Base-by-base conservation (phyloP, 208 protist genomes). In the Acanthamoeba polyphaga region DNA sequence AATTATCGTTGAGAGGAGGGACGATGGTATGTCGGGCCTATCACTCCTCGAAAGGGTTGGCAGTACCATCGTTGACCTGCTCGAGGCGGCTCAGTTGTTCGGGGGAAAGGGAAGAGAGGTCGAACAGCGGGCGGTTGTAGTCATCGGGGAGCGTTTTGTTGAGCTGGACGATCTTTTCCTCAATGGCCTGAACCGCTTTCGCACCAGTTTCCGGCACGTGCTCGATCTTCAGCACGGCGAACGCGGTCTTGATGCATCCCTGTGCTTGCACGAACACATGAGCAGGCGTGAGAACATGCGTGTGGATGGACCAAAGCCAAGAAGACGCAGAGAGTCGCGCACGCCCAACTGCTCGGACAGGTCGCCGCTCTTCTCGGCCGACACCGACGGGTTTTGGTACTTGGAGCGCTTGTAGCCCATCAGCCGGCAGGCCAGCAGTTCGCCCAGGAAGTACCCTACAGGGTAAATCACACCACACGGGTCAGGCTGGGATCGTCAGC, bases 61-160 rank as follows among this genome's bases (percentile, higher is more conserved):
- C 3, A 2, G 32, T n/a, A 90, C 84, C 84, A 49, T 90, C 55
- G 62, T 68, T 70, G 27, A 90, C 19, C 27, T 66, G 74, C 27
- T 90, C 84, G 15, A 90, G 32, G 22, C 38, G 38, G 27, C 27
- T 34, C 29, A 90, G 29, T 66, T 90, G 84, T 29, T 90, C 55
- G 27, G 84, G 49, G 32, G 84, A 90, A 8, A 90, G 53, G 34
- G 84, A 68, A 0, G 51, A 17, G 9, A 72, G 17, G 32, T 66
- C 34, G 34, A 92, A 46, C 19, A 92, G 58, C 5, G 85, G 85
- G 12, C 29, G 29, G 58, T 66, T 46, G 64, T 92, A 92, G 32
- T 29, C n/a, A 0, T 66, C 34, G 15, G 85, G 58, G 2, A 92
- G 85, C 17, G n/a, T 51, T 6, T 29, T 66, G 85, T 43, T 66